Evolutionary conservation across 768 basidiomycete species (phyloP), one percentile per base, ranked within the genome.

Genomic region (Termitomyces sp.): DNA sequence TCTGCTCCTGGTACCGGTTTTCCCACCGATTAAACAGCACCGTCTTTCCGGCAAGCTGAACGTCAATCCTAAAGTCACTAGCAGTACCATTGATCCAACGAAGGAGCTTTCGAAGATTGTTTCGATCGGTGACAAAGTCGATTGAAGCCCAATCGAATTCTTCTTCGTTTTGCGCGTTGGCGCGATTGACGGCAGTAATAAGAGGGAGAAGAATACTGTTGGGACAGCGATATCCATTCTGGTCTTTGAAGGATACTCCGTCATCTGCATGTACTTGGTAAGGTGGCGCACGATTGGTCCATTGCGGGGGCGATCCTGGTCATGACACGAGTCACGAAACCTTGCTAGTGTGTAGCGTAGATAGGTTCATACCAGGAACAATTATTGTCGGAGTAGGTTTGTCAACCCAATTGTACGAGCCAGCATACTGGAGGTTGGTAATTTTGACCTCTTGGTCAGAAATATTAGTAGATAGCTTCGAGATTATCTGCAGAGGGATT

Each of bases 41-140:
- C 0, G 89, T 90, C 23, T 70, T 59, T 0, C 88, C 87, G 0
- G 75, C 78, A 17, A 89, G 72, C 65, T 91, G 83, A 4, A 84
- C 59, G 55, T 92, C 88, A 59, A 92, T 87, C 19, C 90, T 74
- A 64, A 91, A 92, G 53, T 82, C 79, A 10, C 68, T 70, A 3
- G 58, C 60, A 12, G 70, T 70, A 25, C 69, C 73, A 17, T 64
- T 66, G n/a, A 80, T 73, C 84, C 83, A 87, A 25, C 83, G 75
- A 21, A 84, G 63, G 40, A 90, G 70, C 66, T 87, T 88, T 25
- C 87, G 77, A 17, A 90, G 70, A 25, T 74, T 75, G 62, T 89
- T 90, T 29, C 89, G 77, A 63, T 89, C 87, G 0, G 86, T 83
- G 58, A 90, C 71, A 50, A 79, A 68, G 49, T 80, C 76, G 42